A percentile compares a stretch with the other conserved stretches of the same genome.
These are phyloP conservation scores for Gossypium raimondii DNA, from an alignment of 345 rosid species.

Conservation along the genomic window DNA sequence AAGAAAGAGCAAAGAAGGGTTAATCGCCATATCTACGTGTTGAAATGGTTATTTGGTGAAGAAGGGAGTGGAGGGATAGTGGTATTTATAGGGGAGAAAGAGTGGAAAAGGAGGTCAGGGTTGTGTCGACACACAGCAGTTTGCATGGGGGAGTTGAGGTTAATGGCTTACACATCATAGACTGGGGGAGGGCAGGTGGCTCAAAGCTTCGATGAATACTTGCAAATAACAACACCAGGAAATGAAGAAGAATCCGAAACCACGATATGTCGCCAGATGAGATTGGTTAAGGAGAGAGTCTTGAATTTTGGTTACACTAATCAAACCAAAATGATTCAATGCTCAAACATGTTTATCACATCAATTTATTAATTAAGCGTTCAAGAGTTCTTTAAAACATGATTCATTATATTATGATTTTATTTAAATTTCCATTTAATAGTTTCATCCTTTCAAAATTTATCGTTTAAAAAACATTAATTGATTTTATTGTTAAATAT, in stretches of 20 bases:
- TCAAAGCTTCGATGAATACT: background rate
- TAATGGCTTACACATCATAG: background rate
- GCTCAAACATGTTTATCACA: no score
- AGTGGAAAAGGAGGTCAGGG: constrained; percentile 9
- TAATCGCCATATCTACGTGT: constrained; percentile 18
- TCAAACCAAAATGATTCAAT: no score
- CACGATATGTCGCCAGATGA: background rate
- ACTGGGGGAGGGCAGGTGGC: constrained; percentile 23
- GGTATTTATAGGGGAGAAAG: constrained; percentile 21
- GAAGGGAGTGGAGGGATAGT: background rate
- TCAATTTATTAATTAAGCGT: no score
- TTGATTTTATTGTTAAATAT: no score
- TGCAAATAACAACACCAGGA: background rate
- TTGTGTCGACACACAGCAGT: constrained; percentile 28
- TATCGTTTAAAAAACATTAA: no score
- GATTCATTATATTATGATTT: no score
- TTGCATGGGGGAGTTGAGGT: constrained; percentile 35
- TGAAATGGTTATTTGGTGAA: background rate
- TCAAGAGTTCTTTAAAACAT: no score
- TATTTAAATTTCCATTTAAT: no score
- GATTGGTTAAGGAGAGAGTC: no score
- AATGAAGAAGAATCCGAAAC: background rate
- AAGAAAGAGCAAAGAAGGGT: constrained; percentile 19
- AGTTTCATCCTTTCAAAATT: no score
- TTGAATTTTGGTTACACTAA: no score